Evolutionary conservation across 148 eudicot species (phyloP).

Genomic region (Arctostaphylos glauca): DNA sequence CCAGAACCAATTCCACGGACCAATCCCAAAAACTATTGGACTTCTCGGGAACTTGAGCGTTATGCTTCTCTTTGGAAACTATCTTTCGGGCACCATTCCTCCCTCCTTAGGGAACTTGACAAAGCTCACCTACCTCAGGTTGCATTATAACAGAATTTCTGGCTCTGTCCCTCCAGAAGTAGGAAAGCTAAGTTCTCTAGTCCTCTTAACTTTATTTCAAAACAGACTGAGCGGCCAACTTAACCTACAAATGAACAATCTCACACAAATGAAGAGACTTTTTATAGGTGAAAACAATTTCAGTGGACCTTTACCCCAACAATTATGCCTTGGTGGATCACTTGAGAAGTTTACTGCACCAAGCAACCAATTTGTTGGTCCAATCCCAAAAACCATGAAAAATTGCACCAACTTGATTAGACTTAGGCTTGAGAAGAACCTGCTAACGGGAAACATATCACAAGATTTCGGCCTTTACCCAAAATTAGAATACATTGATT

Average conservation of each 20-base stretch:
- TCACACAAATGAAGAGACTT: slow-evolving; percentile 26
- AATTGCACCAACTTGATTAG: slow-evolving; percentile 46
- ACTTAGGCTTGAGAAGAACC: slow-evolving; percentile 42
- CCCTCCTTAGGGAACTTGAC: slow-evolving; percentile 32
- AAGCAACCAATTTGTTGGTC: slow-evolving; percentile 36
- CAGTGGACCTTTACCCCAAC: slow-evolving; percentile 38
- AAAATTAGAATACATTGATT: slow-evolving; percentile 36
- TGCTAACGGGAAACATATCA: slow-evolving; percentile 39
- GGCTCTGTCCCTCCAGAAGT: slow-evolving; percentile 41
- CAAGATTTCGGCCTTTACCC: slow-evolving; percentile 52
- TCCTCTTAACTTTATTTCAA: neutral
- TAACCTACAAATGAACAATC: slow-evolving; percentile 39
- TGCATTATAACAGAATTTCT: slow-evolving; percentile 34
- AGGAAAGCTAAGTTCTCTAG: slow-evolving; percentile 28
- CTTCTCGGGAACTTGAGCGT: neutral
- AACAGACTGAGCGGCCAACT: slow-evolving; percentile 17
- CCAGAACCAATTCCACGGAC: neutral
- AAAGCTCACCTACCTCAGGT: slow-evolving; percentile 28
- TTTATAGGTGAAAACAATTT: slow-evolving; percentile 35
- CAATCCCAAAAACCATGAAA: slow-evolving; percentile 45
- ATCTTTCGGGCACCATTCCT: slow-evolving; percentile 43
- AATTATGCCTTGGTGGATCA: slow-evolving; percentile 40
- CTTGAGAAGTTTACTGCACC: slow-evolving; percentile 32
- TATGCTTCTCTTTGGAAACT: slow-evolving; percentile 17
- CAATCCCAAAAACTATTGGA: slow-evolving; percentile 8